Evolutionary conservation across 2,329 filamentous ascomycete species (phyloP), one percentile per base, ranked within the genome.

Genomic region (Aspergillus clavatus): DNA sequence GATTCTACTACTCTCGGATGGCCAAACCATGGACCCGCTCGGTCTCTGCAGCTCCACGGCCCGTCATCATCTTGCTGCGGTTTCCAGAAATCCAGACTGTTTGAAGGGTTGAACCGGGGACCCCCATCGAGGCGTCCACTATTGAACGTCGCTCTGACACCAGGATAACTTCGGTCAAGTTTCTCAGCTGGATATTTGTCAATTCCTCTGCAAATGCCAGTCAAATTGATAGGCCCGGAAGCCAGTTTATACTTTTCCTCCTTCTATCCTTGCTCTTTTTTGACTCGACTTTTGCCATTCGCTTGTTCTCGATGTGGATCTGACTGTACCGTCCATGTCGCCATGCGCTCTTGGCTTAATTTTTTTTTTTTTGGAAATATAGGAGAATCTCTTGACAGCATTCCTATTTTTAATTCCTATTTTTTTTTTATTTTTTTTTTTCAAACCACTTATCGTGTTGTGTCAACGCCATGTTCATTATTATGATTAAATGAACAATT

Each of bases 61-160:
- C 38, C 14, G 16, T 40, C 38, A 26, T 40, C 38, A 40, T 31
- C 38, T 27, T n/a, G n/a, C n/a, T n/a, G n/a, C n/a, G n/a, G n/a
- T n/a, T n/a, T n/a, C n/a, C n/a, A n/a, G n/a, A 16, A 22, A 28
- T 40, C 38, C 38, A 40, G 24, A 31, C 37, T 12, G 12, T 23
- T 26, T 19, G 35, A n/a, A n/a, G n/a, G n/a, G n/a, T n/a, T n/a
- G n/a, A n/a, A n/a, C n/a, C n/a, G n/a, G n/a, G n/a, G n/a, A n/a
- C n/a, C 37, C 8, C 11, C 14, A 21, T 12, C 8, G 29, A 33
- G 35, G 14, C 19, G 10, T 23, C n/a, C 21, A n/a, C 16, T 26
- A 14, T 18, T 4, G 7, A 29, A 28, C 18, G 3, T n/a, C 16
- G 26, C 26, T 21, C 14, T 41, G 31, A 33, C 39, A 24, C 18